A percentile compares a stretch with the other conserved stretches of the same genome.
phyloP scores from a whole-genome alignment of 371 early-diverging fungal genomes.

The Lichtheimia hyalospora region DNA sequence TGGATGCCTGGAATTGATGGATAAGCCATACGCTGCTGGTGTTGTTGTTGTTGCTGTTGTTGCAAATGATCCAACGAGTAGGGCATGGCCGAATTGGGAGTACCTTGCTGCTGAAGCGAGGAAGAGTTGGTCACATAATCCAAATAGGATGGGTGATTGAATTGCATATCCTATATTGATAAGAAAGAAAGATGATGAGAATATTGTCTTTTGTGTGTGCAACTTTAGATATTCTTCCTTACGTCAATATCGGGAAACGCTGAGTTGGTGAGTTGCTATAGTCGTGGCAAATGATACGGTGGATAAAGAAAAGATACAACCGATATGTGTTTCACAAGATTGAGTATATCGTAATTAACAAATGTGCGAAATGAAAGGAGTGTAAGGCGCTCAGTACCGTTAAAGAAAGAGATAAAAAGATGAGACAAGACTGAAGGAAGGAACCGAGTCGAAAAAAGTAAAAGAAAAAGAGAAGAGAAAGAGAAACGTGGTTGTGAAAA shows the following conservation, averaged over 20 bases:
- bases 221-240: not conserved
- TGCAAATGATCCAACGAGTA: not conserved
- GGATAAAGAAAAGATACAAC: too few species aligned
- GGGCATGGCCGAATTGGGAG: not conserved
- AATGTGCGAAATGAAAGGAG: too few species aligned
- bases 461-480: too few species aligned
- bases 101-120: not conserved
- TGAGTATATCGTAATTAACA: too few species aligned
- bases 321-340: too few species aligned
- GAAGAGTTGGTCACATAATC: constrained; percentile 9
- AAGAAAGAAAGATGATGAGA: not conserved
- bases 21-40: not conserved
- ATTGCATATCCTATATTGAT: constrained; percentile 16
- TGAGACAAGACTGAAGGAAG: too few species aligned
- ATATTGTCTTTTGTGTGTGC: not conserved
- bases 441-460: too few species aligned
- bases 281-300: not conserved
- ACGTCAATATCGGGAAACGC: not conserved
- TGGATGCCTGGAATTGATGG: constrained; percentile 1
- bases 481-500: too few species aligned
- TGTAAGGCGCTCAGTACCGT: too few species aligned
- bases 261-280: not conserved
- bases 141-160: constrained; percentile 9
- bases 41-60: constrained; percentile 7
- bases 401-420: too few species aligned